Conservation (phyloP, 768 basidiomycete genomes). For the Podaxis sp. region DNA sequence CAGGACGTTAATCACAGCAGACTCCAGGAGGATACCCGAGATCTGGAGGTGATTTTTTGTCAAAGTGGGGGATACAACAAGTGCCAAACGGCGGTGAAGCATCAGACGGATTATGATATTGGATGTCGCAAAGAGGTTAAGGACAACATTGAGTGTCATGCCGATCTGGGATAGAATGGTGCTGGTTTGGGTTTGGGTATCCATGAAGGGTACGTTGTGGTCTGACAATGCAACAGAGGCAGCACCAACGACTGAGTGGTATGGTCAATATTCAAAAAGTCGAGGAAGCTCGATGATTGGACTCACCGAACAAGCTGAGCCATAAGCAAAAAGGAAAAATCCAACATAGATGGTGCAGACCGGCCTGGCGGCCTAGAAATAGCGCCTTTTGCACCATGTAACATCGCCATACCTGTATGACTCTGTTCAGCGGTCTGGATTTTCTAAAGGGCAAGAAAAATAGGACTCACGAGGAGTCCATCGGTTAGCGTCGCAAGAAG, state of each 20-base stretch:
- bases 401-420: constrained; percentile 1
- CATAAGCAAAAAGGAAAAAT: not conserved
- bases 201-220: not conserved
- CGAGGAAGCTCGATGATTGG: not conserved
- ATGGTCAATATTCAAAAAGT: not conserved
- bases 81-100: not conserved
- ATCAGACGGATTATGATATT: constrained; percentile 5
- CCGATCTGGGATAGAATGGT: not conserved
- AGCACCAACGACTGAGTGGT: not conserved
- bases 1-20: not conserved
- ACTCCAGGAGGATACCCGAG: not conserved
- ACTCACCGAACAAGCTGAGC: not conserved
- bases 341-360: not conserved
- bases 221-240: not conserved
- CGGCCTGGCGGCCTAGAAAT: not conserved
- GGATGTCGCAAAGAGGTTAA: not conserved
- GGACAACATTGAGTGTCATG: not conserved
- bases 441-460: not conserved
- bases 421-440: not conserved
- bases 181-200: not conserved
- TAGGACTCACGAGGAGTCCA: not conserved
- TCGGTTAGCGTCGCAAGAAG: not conserved
- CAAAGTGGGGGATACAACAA: not conserved
- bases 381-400: constrained; percentile 1
- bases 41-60: not conserved